phyloP scores from a whole-genome alignment of 1,284 basidiomycete species.

The Rhodotorula sp. region DNA sequence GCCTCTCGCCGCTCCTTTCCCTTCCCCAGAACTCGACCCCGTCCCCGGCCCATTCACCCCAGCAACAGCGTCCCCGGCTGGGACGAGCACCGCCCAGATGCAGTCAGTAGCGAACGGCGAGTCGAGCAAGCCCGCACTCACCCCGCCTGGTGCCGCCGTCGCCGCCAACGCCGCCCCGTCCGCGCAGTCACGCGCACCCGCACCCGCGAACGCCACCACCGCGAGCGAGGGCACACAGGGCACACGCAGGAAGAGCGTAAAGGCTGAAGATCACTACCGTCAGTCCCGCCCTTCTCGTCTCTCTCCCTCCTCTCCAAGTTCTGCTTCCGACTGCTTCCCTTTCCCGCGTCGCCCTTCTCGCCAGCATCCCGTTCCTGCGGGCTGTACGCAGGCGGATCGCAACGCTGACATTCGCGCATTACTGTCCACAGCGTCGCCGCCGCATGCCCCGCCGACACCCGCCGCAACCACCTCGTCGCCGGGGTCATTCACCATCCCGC shows the following conservation, averaged over 20 bases:
- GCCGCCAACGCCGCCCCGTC: neutral
- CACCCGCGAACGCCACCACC: neutral
- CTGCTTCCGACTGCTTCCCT: neutral
- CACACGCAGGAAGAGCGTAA: neutral
- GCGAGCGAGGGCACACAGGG: neutral
- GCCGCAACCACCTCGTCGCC: slow-evolving; percentile 4
- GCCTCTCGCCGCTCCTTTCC: neutral
- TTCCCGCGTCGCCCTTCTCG: neutral
- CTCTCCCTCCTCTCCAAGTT: neutral
- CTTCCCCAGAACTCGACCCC: neutral
- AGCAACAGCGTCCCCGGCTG: neutral
- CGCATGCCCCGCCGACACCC: neutral
- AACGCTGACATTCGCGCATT: neutral
- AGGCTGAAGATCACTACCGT: slow-evolving; percentile 11
- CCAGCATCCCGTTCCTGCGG: neutral
- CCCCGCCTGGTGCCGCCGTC: neutral
- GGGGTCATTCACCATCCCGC: slow-evolving; percentile 12
- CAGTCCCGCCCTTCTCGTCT: neutral
- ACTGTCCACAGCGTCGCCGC: slow-evolving; percentile 7
- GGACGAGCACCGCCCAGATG: neutral
- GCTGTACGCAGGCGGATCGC: no score
- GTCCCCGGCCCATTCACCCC: neutral
- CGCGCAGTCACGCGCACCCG: neutral
- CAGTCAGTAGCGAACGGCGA: neutral
- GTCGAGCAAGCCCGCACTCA: neutral